Conservation (phyloP, 2,329 filamentous ascomycete genomes). For the Fusarium sp. region DNA sequence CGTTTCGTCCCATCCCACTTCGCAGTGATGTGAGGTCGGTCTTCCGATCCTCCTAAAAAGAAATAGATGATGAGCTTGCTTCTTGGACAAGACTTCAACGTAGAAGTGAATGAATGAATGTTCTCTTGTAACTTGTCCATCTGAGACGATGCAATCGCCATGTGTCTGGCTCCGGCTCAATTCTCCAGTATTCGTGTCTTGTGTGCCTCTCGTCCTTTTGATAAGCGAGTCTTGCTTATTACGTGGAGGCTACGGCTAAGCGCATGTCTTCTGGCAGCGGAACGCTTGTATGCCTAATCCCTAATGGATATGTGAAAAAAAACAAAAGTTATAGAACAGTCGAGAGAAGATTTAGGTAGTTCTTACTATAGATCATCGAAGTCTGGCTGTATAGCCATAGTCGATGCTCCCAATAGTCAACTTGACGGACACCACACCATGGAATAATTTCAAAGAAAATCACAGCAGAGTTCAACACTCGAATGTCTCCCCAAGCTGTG, state of each 20-base stretch:
- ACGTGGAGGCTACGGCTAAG: no score
- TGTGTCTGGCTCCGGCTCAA: not conserved
- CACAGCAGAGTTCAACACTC: constrained; percentile 14
- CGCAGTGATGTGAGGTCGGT: constrained; percentile 45
- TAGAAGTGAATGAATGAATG: constrained; percentile 9
- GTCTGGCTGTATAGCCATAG: constrained; percentile 1
- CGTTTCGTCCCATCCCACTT: constrained; percentile 44
- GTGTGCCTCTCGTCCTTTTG: not conserved
- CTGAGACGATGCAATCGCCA: not conserved
- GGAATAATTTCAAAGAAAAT: constrained; percentile 2
- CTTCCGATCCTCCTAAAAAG: constrained; percentile 54
- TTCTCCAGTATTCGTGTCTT: not conserved
- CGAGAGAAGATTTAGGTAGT: no score
- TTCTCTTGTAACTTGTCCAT: not conserved
- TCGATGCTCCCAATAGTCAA: not conserved
- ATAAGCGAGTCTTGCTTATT: not conserved
- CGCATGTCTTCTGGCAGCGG: no score
- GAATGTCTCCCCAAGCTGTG: constrained; percentile 5
- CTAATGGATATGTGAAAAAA: no score
- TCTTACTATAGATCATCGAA: no score
- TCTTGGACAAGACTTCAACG: constrained; percentile 36
- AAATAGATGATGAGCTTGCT: constrained; percentile 50
- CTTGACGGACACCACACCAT: not conserved
- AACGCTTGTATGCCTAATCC: no score
- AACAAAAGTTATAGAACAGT: no score